Percentiles rank a stretch among this genome's conserved stretches.
These are phyloP conservation scores for Penicillium janthinellum DNA, from an alignment of 2,329 filamentous ascomycete species.

Conservation along the genomic window DNA sequence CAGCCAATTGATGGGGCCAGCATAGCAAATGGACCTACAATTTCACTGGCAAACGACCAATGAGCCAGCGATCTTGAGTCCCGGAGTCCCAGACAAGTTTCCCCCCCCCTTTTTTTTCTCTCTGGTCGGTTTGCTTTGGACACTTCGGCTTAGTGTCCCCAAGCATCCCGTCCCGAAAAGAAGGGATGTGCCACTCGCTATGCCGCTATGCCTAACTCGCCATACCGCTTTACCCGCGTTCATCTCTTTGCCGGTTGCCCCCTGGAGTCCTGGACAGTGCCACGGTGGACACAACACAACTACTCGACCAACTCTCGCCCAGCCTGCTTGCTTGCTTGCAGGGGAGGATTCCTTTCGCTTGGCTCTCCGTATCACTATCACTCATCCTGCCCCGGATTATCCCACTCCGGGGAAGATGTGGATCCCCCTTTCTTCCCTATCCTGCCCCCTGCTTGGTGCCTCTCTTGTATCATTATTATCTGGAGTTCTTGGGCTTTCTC, in stretches of 20 bases:
- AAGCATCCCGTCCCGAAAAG: slow-evolving; percentile 1
- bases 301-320: neutral
- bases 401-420: slow-evolving; percentile 15
- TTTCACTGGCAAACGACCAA: neutral
- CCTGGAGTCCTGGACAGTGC: too few relatives aligned
- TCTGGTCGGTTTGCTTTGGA: neutral
- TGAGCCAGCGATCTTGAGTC: neutral
- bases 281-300: too few relatives aligned
- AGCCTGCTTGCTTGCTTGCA: neutral
- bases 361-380: neutral
- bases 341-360: neutral
- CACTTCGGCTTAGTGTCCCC: neutral
- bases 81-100: neutral
- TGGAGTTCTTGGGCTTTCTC: slow-evolving; percentile 14
- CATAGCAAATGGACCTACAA: neutral
- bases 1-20: slow-evolving; percentile 21
- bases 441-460: slow-evolving; percentile 3
- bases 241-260: slow-evolving; percentile 1
- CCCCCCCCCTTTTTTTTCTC: slow-evolving; percentile 16
- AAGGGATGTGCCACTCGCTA: slow-evolving; percentile 11
- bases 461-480: slow-evolving; percentile 25
- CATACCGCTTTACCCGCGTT: slow-evolving; percentile 13
- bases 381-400: slow-evolving; percentile 17
- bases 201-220: neutral
- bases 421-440: slow-evolving; percentile 9